Conservation (phyloP, 2,329 filamentous ascomycete species). For the Neopestalotiopsis rosae region DNA sequence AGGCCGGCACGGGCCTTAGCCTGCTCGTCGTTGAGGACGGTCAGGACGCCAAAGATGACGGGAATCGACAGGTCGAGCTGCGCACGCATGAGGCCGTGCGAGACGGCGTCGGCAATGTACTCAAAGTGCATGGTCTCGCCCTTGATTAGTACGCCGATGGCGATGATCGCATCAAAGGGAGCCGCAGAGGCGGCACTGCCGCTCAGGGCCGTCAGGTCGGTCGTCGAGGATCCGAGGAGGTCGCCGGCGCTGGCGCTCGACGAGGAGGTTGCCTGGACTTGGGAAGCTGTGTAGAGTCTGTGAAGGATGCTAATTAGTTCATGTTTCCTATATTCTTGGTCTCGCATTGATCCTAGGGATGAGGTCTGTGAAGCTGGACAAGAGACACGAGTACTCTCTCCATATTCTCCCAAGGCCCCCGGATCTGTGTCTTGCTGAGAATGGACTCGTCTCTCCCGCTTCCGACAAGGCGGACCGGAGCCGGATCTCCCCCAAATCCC, state of each 20-base stretch:
- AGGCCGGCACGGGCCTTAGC: constrained; percentile 84
- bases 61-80: constrained; percentile 89
- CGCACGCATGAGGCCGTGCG: constrained; percentile 91
- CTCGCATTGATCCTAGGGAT: no score
- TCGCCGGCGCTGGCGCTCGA: constrained; percentile 74
- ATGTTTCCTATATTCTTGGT: no score
- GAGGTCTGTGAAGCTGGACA: no score
- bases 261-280: constrained; percentile 74
- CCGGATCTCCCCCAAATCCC: no score
- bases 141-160: constrained; percentile 96
- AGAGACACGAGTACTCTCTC: no score
- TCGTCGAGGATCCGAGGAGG: constrained; percentile 71
- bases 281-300: constrained; percentile 84
- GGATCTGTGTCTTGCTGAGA: no score
- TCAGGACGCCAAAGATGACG: constrained; percentile 90
- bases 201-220: constrained; percentile 66
- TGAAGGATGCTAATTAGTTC: constrained; percentile 12
- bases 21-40: constrained; percentile 87
- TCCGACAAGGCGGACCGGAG: no score
- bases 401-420: no score
- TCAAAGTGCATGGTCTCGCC: constrained; percentile 99
- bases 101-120: constrained; percentile 92
- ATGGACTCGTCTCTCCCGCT: no score
- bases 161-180: constrained; percentile 92
- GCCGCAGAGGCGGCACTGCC: constrained; percentile 48